Percentiles rank a stretch among this genome's conserved stretches.
Evolutionary conservation across 2,329 filamentous ascomycete genomes (phyloP).

Genomic region (Xylariaceae sp.): DNA sequence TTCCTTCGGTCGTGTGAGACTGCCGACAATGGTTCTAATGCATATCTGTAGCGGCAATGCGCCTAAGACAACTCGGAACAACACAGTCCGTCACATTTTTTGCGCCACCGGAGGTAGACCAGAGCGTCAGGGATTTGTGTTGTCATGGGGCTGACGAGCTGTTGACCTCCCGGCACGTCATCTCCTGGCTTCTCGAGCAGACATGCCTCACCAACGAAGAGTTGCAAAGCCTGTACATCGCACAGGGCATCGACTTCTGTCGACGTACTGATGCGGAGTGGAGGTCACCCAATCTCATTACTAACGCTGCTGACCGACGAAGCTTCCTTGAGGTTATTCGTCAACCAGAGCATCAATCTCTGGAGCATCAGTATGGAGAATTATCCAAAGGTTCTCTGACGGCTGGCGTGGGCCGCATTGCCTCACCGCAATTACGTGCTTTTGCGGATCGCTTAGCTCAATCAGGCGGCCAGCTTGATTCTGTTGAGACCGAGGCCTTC

Average conservation of each 20-base stretch:
- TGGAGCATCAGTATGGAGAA: slow-evolving; percentile 52
- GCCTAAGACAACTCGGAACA: slow-evolving; percentile 52
- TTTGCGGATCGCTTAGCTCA: slow-evolving; percentile 4
- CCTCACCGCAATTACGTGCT: slow-evolving; percentile 1
- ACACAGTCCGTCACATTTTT: slow-evolving; percentile 54
- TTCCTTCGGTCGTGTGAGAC: not conserved
- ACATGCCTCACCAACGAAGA: slow-evolving; percentile 57
- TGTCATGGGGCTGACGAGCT: slow-evolving; percentile 20
- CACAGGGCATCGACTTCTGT: slow-evolving; percentile 59
- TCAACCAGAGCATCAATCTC: slow-evolving; percentile 51
- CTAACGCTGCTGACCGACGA: slow-evolving; percentile 30
- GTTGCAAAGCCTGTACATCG: slow-evolving; percentile 51
- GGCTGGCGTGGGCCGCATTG: not conserved
- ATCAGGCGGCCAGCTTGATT: slow-evolving; percentile 30
- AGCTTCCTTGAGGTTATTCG: slow-evolving; percentile 36
- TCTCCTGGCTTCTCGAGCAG: slow-evolving; percentile 57
- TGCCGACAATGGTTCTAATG: not conserved
- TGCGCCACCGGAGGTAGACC: slow-evolving; percentile 55
- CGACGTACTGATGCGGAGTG: slow-evolving; percentile 46
- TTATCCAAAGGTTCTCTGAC: not conserved
- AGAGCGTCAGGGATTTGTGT: slow-evolving; percentile 50
- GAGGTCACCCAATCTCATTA: slow-evolving; percentile 38
- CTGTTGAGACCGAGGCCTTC: slow-evolving; percentile 44
- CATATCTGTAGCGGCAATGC: slow-evolving; percentile 53
- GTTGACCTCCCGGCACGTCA: slow-evolving; percentile 45